These are phyloP conservation scores for Sporothrix brasiliensis DNA, from an alignment of 2,329 filamentous ascomycete species.

Conservation along the genomic window DNA sequence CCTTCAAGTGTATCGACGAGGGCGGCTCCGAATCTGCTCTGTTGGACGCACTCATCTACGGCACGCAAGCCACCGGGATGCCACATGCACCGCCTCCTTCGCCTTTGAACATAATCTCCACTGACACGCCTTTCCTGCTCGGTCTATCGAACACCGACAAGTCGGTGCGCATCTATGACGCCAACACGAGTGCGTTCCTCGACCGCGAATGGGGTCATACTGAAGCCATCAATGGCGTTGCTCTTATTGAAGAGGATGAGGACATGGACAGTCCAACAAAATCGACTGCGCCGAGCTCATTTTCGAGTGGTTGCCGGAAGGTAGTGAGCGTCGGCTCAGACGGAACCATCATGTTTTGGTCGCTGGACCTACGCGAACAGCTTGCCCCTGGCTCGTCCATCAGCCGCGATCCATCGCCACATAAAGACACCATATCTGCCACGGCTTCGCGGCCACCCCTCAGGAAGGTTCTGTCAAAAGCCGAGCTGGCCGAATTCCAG, in stretches of 20 bases:
- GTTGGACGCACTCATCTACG: constrained; percentile 74
- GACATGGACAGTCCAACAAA: constrained; percentile 34
- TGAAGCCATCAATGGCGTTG: constrained; percentile 85
- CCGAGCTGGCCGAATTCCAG: constrained; percentile 81
- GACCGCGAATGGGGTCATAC: constrained; percentile 95
- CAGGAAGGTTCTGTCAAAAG: constrained; percentile 81
- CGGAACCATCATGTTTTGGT: constrained; percentile 82
- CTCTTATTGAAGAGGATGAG: constrained; percentile 65
- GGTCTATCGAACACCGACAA: constrained; percentile 96
- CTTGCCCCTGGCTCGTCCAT: constrained; percentile 40
- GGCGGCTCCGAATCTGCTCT: constrained; percentile 80
- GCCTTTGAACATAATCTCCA: background rate
- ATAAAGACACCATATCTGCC: constrained; percentile 48
- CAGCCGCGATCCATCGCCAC: constrained; percentile 50
- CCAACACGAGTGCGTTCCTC: constrained; percentile 73
- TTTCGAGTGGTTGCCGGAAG: constrained; percentile 49
- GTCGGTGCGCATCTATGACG: constrained; percentile 87
- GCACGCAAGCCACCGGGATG: constrained; percentile 49
- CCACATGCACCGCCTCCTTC: background rate
- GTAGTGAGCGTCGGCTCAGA: constrained; percentile 77
- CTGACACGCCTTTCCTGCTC: constrained; percentile 68
- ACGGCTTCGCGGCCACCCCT: constrained; percentile 70
- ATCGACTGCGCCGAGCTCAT: background rate
- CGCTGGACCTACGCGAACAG: constrained; percentile 55
- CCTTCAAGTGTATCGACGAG: constrained; percentile 82